Base-by-base conservation (phyloP, 352 stramenopile species). In the Pythium inflatum region DNA sequence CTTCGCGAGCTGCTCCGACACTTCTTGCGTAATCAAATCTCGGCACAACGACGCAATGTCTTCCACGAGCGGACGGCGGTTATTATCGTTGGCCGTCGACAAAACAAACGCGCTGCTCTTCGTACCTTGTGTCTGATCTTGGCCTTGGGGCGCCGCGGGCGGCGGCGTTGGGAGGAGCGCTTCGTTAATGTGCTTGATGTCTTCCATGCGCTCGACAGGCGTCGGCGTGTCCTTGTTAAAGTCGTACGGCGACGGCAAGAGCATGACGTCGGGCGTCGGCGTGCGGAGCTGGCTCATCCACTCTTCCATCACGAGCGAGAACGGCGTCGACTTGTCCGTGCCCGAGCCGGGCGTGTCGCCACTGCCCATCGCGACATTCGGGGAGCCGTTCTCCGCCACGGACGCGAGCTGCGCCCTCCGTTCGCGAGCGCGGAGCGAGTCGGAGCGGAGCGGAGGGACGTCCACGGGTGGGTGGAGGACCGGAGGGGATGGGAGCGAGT, bases 271-370 rank as follows among this genome's bases (percentile, higher is more conserved):
- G 0, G 87, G 87, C 43, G 87, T 94, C 20, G 87, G 87, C 24
- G 87, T 93, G 30, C 83, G 79, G 61, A 91, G 58, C 56, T 93
- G 83, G 49, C 76, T 91, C 81, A 93, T 93, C 85, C 85, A 93
- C 65, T 93, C 85, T 48, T 83, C 85, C 85, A 93, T 93, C 28
- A 93, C 81, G 0, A 68, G 65, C 1, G 83, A 89, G 57, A 93
- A 92, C 2, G 82, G 80, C 36, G 79, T 85, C 31, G 80, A 88
- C 56, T 71, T 71, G 56, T 75, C 68, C 31, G 73, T n/a, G n/a
- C n/a, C n/a, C n/a, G n/a, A n/a, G n/a, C n/a, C 78, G 3, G 75
- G 70, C 2, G 63, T 75, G 6, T 56, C 59, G 18, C 49, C 69
- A n/a, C n/a, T n/a, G 13, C 49, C 69, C 66, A 68, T 68, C n/a